phyloP scores from a whole-genome alignment of 495 filamentous ascomycete species.

The Staphylotrichum longicolle region DNA sequence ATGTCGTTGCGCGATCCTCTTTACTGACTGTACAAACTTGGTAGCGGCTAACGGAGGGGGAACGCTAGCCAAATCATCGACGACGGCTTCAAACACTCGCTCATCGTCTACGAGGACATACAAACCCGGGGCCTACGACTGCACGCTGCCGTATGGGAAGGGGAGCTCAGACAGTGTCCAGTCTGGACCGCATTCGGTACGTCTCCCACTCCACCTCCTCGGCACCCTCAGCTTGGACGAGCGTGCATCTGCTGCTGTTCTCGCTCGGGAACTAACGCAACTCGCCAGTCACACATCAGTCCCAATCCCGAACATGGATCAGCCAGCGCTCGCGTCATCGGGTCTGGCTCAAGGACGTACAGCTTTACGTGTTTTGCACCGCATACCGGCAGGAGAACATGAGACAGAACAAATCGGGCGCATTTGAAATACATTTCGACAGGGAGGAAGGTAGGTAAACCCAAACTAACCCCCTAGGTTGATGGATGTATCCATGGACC shows the following conservation, averaged over 20 bases:
- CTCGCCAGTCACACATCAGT: conserved; percentile 56
- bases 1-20: conserved; percentile 27
- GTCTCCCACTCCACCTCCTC: conserved; percentile 10
- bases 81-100: conserved; percentile 64
- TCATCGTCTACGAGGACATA: conserved; percentile 69
- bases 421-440: conserved; percentile 48
- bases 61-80: conserved; percentile 64
- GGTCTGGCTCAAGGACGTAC: conserved; percentile 60
- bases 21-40: neutral
- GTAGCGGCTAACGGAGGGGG: neutral
- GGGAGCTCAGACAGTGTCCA: conserved; percentile 52
- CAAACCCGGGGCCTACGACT: conserved; percentile 60
- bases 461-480: neutral
- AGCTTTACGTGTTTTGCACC: conserved; percentile 60
- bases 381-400: conserved; percentile 54
- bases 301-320: conserved; percentile 58
- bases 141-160: conserved; percentile 51
- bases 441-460: conserved; percentile 38
- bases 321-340: conserved; percentile 48
- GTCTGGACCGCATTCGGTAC: conserved; percentile 74
- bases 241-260: neutral
- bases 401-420: conserved; percentile 42
- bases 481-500: too few species aligned
- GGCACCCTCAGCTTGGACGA: too few species aligned
- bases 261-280: neutral